phyloP scores from a whole-genome alignment of 2,329 filamentous ascomycete species.

The Alternaria triticina region DNA sequence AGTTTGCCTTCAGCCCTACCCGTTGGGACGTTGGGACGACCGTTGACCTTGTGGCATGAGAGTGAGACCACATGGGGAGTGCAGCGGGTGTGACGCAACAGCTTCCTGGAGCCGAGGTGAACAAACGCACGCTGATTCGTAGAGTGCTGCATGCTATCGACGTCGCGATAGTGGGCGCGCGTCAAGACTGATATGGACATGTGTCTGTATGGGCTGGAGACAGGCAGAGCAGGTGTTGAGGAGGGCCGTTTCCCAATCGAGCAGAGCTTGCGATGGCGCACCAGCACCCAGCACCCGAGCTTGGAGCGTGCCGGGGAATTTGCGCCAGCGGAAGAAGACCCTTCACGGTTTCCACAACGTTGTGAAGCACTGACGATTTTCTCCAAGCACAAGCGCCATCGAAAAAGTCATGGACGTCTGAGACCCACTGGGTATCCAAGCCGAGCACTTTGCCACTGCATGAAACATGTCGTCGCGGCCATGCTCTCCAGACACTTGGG shows the following conservation, averaged over 20 bases:
- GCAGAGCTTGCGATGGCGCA: conserved; percentile 19
- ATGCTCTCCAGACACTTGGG: background rate
- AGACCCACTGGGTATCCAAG: background rate
- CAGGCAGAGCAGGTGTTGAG: conserved; percentile 31
- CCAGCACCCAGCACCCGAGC: background rate
- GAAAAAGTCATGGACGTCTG: conserved; percentile 2
- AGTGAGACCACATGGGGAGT: background rate
- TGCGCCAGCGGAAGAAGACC: conserved; percentile 4
- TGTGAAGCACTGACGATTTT: conserved; percentile 7
- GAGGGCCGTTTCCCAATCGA: conserved; percentile 17
- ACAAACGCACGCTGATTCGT: background rate
- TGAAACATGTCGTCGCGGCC: background rate
- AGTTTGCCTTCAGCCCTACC: conserved; percentile 9
- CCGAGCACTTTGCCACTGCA: conserved; percentile 15
- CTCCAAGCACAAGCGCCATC: background rate
- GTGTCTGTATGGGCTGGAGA: conserved; percentile 19
- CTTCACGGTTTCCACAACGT: conserved; percentile 3
- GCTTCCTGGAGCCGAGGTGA: background rate
- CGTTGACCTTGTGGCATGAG: background rate
- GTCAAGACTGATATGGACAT: conserved; percentile 10
- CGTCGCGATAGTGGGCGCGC: background rate
- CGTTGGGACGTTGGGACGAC: background rate
- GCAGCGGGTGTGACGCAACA: background rate
- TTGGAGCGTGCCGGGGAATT: conserved; percentile 3
- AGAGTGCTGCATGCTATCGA: background rate